Conservation (phyloP, 352 stramenopile species). For the Pythium utonaiense region DNA sequence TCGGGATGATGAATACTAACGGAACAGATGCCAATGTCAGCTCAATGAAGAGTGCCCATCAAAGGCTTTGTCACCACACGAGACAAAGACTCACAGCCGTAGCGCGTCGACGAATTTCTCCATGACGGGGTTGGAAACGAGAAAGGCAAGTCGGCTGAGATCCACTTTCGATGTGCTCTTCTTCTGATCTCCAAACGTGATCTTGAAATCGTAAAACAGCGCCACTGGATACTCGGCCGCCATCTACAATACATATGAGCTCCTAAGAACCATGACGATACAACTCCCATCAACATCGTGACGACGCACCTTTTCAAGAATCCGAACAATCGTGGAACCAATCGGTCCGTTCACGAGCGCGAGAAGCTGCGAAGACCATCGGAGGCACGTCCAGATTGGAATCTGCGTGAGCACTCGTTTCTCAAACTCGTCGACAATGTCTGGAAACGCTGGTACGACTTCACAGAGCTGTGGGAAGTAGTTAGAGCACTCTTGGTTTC, state of each 20-base stretch:
- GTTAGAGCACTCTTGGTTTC: slow-evolving; percentile 60
- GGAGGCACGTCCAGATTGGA: slow-evolving; percentile 76
- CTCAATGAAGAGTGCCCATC: neutral
- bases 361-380: slow-evolving; percentile 77
- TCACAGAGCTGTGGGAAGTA: slow-evolving; percentile 78
- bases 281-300: neutral
- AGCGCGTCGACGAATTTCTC: slow-evolving; percentile 81
- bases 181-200: slow-evolving; percentile 42
- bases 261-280: neutral
- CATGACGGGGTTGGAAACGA: slow-evolving; percentile 69
- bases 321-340: slow-evolving; percentile 42
- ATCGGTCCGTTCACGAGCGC: slow-evolving; percentile 61
- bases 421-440: slow-evolving; percentile 44
- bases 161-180: slow-evolving; percentile 37
- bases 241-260: slow-evolving; percentile 33
- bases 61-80: too few species aligned
- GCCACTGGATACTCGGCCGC: slow-evolving; percentile 64
- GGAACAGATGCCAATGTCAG: neutral
- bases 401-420: slow-evolving; percentile 39
- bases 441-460: slow-evolving; percentile 46
- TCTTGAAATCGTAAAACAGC: slow-evolving; percentile 83
- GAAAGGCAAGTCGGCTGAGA: slow-evolving; percentile 39
- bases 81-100: slow-evolving; percentile 44
- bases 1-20: slow-evolving; percentile 79
- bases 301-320: slow-evolving; percentile 69